Evolutionary conservation across 2,329 filamentous ascomycete species (phyloP).

Genomic region (Aspergillus sclerotialis): DNA sequence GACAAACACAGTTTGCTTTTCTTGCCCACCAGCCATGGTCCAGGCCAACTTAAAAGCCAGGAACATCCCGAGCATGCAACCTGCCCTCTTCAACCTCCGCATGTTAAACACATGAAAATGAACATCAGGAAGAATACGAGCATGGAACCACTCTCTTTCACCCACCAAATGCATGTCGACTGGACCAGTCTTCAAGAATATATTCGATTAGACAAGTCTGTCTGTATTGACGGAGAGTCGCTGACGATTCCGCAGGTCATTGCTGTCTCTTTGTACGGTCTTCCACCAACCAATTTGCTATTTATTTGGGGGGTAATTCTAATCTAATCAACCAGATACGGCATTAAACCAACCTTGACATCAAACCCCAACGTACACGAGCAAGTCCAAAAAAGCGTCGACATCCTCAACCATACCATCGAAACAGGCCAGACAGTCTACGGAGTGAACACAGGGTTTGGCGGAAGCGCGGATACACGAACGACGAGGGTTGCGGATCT

Average conservation of each 20-base stretch:
- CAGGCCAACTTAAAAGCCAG: no score
- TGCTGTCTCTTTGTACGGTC: not conserved
- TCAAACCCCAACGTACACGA: not conserved
- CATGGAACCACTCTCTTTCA: constrained; percentile 5
- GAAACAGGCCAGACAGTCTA: constrained; percentile 10
- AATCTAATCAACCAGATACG: not conserved
- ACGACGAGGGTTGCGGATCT: constrained; percentile 43
- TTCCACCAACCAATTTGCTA: not conserved
- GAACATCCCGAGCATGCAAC: no score
- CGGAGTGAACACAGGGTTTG: constrained; percentile 61
- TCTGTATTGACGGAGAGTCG: not conserved
- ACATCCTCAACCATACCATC: constrained; percentile 7
- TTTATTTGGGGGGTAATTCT: not conserved
- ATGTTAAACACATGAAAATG: no score
- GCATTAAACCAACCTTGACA: not conserved
- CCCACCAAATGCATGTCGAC: not conserved
- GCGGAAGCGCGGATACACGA: constrained; percentile 57
- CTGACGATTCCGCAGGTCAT: not conserved
- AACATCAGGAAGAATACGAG: no score
- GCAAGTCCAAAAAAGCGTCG: constrained; percentile 5
- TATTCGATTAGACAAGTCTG: not conserved
- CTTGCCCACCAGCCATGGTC: no score
- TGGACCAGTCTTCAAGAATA: not conserved
- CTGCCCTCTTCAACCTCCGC: no score
- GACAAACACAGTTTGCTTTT: no score